phyloP scores from a whole-genome alignment of 352 stramenopile genomes.

The Phytophthora fragariae region DNA sequence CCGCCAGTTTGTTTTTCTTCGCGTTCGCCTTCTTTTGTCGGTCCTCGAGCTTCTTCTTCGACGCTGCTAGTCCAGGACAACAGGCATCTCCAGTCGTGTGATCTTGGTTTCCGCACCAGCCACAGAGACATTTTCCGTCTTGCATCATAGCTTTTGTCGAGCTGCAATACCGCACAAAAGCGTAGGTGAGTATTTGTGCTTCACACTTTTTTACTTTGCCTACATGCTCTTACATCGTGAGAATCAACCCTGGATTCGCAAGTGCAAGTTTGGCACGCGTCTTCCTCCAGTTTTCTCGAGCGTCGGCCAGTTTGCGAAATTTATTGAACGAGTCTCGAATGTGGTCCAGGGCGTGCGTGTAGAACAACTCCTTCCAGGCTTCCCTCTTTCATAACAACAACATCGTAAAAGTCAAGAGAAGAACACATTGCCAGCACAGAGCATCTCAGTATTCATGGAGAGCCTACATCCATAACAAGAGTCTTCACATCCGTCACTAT shows the following conservation, averaged over 20 bases:
- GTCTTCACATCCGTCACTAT: conserved; percentile 80
- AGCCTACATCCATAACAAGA: conserved; percentile 80
- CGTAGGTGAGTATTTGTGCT: background rate
- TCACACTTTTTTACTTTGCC: background rate
- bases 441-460: background rate
- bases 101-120: conserved; percentile 78
- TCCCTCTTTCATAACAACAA: conserved; percentile 48
- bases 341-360: conserved; percentile 75
- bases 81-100: conserved; percentile 71
- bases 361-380: conserved; percentile 84
- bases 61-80: conserved; percentile 53
- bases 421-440: conserved; percentile 1
- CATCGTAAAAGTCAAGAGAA: background rate
- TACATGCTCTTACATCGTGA: conserved; percentile 63
- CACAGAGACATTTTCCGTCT: conserved; percentile 82
- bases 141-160: conserved; percentile 88
- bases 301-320: conserved; percentile 66
- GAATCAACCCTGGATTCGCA: conserved; percentile 67
- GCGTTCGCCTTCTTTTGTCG: conserved; percentile 55
- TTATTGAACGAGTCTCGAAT: conserved; percentile 63
- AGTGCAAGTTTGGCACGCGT: conserved; percentile 78
- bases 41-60: conserved; percentile 62
- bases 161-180: conserved; percentile 32
- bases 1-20: conserved; percentile 53
- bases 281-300: conserved; percentile 80